Conservation (phyloP, 2,329 filamentous ascomycete species). For the Trichothecium sympodiale region DNA sequence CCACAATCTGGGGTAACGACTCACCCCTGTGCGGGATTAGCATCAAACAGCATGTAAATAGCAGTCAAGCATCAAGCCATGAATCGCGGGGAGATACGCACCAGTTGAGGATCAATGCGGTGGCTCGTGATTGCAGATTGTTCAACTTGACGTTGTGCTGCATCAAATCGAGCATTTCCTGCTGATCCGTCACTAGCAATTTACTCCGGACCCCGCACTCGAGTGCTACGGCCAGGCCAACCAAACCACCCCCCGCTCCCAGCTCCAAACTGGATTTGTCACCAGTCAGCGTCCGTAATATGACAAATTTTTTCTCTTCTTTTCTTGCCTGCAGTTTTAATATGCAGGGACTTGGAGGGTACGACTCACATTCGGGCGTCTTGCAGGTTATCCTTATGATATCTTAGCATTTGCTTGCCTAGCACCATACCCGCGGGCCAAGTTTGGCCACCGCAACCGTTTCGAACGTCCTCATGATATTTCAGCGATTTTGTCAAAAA, state of each 20-base stretch:
- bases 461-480: slow-evolving; percentile 74
- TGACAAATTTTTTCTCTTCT: not conserved
- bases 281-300: slow-evolving; percentile 11
- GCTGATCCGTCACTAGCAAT: slow-evolving; percentile 77
- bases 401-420: slow-evolving; percentile 72
- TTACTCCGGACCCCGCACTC: slow-evolving; percentile 39
- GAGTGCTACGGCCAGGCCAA: slow-evolving; percentile 53
- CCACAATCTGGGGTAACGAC: slow-evolving; percentile 40
- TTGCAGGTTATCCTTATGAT: slow-evolving; percentile 51
- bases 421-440: slow-evolving; percentile 93
- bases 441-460: slow-evolving; percentile 84
- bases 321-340: slow-evolving; percentile 1
- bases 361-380: slow-evolving; percentile 61
- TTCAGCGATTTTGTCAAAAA: slow-evolving; percentile 58
- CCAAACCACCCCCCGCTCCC: slow-evolving; percentile 82
- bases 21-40: slow-evolving; percentile 40
- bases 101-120: slow-evolving; percentile 73
- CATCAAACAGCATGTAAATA: no score
- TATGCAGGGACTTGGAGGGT: not conserved
- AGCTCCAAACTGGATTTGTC: slow-evolving; percentile 61
- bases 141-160: slow-evolving; percentile 80
- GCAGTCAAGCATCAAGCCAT: no score
- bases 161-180: slow-evolving; percentile 79
- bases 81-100: slow-evolving; percentile 27
- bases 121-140: slow-evolving; percentile 48